These are phyloP conservation scores for Ciborinia camelliae DNA, from an alignment of 2,329 filamentous ascomycete genomes.

Conservation along the genomic window DNA sequence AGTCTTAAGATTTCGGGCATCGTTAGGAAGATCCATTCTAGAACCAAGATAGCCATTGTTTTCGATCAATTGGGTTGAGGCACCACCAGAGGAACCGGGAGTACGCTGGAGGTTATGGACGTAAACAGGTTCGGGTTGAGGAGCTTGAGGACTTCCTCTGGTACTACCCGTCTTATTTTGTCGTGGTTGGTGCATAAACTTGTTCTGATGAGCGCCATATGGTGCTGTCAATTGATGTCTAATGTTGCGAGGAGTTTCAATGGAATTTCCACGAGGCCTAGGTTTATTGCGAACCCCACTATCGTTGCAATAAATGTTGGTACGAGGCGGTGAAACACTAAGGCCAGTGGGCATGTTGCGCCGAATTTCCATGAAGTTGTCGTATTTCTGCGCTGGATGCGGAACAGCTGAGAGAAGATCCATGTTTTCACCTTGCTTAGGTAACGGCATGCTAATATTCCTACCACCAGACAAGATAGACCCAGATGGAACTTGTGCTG, in stretches of 20 bases:
- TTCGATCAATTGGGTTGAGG: not conserved
- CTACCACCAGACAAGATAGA: not conserved
- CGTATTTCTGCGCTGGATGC: not conserved
- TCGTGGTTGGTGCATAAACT: not conserved
- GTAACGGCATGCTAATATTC: not conserved
- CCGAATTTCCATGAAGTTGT: slow-evolving; percentile 8
- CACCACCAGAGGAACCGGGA: not conserved
- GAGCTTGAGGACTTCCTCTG: not conserved
- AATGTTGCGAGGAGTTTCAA: not conserved
- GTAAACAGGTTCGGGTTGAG: slow-evolving; percentile 17
- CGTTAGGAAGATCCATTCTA: slow-evolving; percentile 11
- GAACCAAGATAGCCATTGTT: not conserved
- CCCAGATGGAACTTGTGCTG: not conserved
- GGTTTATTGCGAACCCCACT: not conserved
- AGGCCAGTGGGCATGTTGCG: not conserved
- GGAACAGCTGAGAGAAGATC: not conserved
- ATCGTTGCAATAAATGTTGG: not conserved
- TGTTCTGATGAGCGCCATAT: not conserved
- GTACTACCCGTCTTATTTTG: not conserved
- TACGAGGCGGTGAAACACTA: not conserved
- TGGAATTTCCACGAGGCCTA: not conserved
- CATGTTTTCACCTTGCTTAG: not conserved
- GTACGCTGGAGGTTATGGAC: slow-evolving; percentile 15
- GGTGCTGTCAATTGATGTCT: not conserved
- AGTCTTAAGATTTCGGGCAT: slow-evolving; percentile 3